Percentiles rank a stretch among this genome's conserved stretches.
These are phyloP conservation scores for Colletotrichum filicis DNA, from an alignment of 2,329 filamentous ascomycete species.

Conservation along the genomic window DNA sequence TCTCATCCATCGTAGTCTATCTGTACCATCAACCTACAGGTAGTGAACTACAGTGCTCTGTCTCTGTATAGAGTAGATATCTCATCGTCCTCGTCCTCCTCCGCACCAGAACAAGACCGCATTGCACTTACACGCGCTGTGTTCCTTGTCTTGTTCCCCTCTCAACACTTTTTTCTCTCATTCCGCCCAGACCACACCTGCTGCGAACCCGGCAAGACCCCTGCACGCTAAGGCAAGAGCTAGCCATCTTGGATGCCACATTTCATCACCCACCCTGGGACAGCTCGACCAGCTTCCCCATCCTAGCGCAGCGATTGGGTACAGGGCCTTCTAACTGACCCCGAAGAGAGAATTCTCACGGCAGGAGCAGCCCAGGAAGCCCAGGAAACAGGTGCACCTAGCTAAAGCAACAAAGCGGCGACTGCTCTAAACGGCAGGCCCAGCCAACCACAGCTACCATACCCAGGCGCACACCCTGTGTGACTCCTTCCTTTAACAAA, in stretches of 20 bases:
- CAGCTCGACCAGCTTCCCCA: constrained; percentile 33
- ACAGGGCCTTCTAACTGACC: constrained; percentile 14
- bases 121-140: constrained; percentile 27
- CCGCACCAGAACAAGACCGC: background rate
- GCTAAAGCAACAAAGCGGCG: constrained; percentile 21
- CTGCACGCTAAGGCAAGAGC: constrained; percentile 30
- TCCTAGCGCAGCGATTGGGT: constrained; percentile 29
- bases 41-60: background rate
- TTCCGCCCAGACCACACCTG: constrained; percentile 14
- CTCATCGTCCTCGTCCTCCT: background rate
- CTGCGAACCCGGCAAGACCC: constrained; percentile 28
- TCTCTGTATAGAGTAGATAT: background rate
- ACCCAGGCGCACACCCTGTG: constrained; percentile 13
- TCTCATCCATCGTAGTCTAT: background rate
- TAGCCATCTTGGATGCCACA: constrained; percentile 30
- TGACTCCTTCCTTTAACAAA: constrained; percentile 26
- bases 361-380: background rate
- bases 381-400: background rate
- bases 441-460: constrained; percentile 12
- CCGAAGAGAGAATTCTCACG: constrained; percentile 6
- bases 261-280: constrained; percentile 29
- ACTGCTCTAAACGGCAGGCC: constrained; percentile 27
- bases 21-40: background rate
- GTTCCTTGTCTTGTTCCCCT: constrained; percentile 21
- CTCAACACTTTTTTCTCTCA: constrained; percentile 32